These are phyloP conservation scores for Neurospora sp. DNA, from an alignment of 495 filamentous ascomycete species.

Conservation along the genomic window DNA sequence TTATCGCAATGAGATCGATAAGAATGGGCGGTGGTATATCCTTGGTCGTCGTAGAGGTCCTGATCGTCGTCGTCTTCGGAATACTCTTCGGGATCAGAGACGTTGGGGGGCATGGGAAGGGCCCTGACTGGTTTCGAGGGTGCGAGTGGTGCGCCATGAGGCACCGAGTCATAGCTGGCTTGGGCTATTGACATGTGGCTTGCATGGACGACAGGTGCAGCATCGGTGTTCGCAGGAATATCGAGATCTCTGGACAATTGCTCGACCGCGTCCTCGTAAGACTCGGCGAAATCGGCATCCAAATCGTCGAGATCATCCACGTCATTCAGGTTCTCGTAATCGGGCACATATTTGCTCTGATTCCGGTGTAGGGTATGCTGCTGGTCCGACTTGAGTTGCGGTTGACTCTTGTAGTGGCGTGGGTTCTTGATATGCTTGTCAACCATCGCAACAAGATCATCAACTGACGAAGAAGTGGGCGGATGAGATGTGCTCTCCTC, in stretches of 20 bases:
- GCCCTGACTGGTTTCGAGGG: slow-evolving; percentile 7
- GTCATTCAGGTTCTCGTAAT: slow-evolving; percentile 12
- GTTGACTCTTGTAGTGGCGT: slow-evolving; percentile 37
- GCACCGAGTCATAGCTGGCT: background rate
- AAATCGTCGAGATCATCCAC: slow-evolving; percentile 16
- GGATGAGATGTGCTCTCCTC: slow-evolving; percentile 6
- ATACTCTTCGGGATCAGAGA: slow-evolving; percentile 59
- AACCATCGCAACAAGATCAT: slow-evolving; percentile 13
- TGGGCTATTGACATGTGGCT: background rate
- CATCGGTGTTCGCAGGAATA: background rate
- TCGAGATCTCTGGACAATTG: slow-evolving; percentile 15
- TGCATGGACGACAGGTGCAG: background rate
- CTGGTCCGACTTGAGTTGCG: slow-evolving; percentile 20
- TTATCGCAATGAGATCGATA: slow-evolving; percentile 67
- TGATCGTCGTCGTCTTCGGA: slow-evolving; percentile 70
- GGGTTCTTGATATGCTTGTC: slow-evolving; percentile 23
- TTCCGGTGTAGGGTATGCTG: slow-evolving; percentile 18
- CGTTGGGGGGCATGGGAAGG: slow-evolving; percentile 5
- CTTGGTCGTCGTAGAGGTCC: slow-evolving; percentile 73
- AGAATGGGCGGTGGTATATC: slow-evolving; percentile 67
- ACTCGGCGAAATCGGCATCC: slow-evolving; percentile 26
- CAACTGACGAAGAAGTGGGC: slow-evolving; percentile 2
- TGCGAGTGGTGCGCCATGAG: background rate
- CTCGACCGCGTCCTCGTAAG: slow-evolving; percentile 36
- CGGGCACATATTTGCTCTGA: slow-evolving; percentile 20